Evolutionary conservation across 139 green algal genomes (phyloP), one percentile per base, ranked within the genome.

Genomic region (Coelastrella sp.): DNA sequence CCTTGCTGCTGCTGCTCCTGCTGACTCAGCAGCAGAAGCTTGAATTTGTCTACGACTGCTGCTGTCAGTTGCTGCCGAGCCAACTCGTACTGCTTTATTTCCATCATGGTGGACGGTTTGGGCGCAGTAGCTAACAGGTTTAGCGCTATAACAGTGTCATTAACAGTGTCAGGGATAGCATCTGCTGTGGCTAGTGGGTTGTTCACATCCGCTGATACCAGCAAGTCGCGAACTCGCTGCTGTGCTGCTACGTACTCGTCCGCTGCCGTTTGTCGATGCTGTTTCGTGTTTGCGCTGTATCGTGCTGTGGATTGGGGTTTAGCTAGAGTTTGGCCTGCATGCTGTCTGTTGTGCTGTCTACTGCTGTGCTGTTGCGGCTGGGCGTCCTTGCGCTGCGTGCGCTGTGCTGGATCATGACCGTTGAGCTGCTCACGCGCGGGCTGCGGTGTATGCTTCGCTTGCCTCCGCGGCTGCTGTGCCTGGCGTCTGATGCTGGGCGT

Each of bases 71-170:
- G 17, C 16, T 57, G 66, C 19, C 77, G 23, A 22, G 83, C 83
- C 68, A 14, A 19, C 19, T 57, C n/a, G 54, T 75, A 80, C 83
- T 88, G 83, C 4, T 61, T 73, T 5, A 57, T 22, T 4, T 22
- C 68, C 3, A 57, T 54, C 54, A 71, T 13, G 3, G 5, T 54
- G 8, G 57, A 8, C 5, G 80, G 80, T 59, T 64, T 73, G 57
- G 83, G 66, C 2, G 61, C 83, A 58, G 83, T 75, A 16, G 83
- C 83, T 6, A 77, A 54, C 54, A 88, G 54, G 54, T 88, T 66
- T 57, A 77, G 68, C 19, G 68, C 68, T 7, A 54, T 88, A 47
- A 68, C 68, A n/a, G 59, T 47, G 64, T 78, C 68, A 22, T 75
- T 88, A 5, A 71, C 83, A 64, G 54, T 73, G 19, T 86, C 80